Evolutionary conservation across 305 asterid genomes (phyloP).

Genomic region (Lippia alba): DNA sequence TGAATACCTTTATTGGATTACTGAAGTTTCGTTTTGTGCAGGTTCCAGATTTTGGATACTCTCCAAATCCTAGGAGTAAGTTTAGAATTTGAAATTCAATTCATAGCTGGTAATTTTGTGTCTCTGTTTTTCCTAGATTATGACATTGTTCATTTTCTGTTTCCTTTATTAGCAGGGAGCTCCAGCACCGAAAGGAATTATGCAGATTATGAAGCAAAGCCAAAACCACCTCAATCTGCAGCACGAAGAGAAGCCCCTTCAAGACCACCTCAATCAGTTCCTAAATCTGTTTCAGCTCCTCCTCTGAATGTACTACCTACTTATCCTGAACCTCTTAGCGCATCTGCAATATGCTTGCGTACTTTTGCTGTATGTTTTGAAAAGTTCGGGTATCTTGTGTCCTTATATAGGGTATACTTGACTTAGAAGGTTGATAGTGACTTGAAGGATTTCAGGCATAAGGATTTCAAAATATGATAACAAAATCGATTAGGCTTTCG

Average conservation of each 20-base stretch:
- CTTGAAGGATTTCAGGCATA: slow-evolving; percentile 1
- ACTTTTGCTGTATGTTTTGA: background rate
- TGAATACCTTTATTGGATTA: slow-evolving; percentile 28
- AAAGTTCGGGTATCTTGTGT: slow-evolving; percentile 19
- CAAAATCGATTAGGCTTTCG: background rate
- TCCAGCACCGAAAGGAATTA: slow-evolving; percentile 72
- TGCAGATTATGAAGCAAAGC: slow-evolving; percentile 63
- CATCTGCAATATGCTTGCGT: background rate
- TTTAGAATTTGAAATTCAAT: slow-evolving; percentile 36
- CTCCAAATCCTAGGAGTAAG: slow-evolving; percentile 89
- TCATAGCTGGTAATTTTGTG: slow-evolving; percentile 1
- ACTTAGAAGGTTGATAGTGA: slow-evolving; percentile 1
- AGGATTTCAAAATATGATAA: background rate
- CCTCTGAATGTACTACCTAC: slow-evolving; percentile 64
- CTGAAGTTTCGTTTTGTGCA: slow-evolving; percentile 50
- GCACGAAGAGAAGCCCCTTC: slow-evolving; percentile 64
- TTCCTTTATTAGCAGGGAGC: slow-evolving; percentile 61
- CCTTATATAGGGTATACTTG: background rate
- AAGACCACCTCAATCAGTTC: slow-evolving; percentile 68
- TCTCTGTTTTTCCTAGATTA: background rate
- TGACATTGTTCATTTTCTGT: slow-evolving; percentile 23
- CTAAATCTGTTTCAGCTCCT: slow-evolving; percentile 74
- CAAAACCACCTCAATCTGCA: slow-evolving; percentile 60
- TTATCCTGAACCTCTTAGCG: slow-evolving; percentile 12
- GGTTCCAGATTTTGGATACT: slow-evolving; percentile 84